Percentiles rank a stretch among this genome's conserved stretches.
These are phyloP conservation scores for Acmispon strigosus DNA, from an alignment of 306 rosid genomes.

Conservation along the genomic window DNA sequence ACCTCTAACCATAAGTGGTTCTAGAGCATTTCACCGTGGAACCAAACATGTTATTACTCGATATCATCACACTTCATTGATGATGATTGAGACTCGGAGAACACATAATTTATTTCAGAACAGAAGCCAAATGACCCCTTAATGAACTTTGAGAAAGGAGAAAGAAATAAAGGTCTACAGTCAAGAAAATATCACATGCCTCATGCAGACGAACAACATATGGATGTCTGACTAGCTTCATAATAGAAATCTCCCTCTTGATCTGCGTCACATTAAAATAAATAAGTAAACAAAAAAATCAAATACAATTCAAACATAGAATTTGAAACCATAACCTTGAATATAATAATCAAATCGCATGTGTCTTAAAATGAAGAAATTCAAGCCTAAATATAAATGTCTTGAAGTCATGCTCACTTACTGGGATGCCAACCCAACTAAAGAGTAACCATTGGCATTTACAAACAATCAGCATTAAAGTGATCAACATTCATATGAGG, in stretches of 20 bases:
- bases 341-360: slow-evolving; percentile 5
- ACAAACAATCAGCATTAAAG: too few relatives aligned
- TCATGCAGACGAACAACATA: slow-evolving; percentile 75
- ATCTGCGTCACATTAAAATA: slow-evolving; percentile 41
- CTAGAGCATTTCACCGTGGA: too few relatives aligned
- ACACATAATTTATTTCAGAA: not conserved
- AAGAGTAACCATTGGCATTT: not conserved
- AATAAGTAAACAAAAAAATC: not conserved
- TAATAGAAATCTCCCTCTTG: slow-evolving; percentile 82
- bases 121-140: not conserved
- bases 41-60: too few relatives aligned
- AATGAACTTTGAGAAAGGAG: not conserved
- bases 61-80: not conserved
- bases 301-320: not conserved
- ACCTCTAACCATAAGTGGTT: too few relatives aligned
- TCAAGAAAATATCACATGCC: slow-evolving; percentile 39
- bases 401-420: not conserved
- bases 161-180: not conserved
- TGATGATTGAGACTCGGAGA: not conserved
- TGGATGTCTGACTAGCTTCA: slow-evolving; percentile 94
- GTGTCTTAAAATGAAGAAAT: not conserved
- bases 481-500: too few relatives aligned
- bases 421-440: not conserved
- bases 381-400: not conserved
- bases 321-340: not conserved